Evolutionary conservation across 2,329 filamentous ascomycete species (phyloP).

Genomic region (Xylariaceae sp.): DNA sequence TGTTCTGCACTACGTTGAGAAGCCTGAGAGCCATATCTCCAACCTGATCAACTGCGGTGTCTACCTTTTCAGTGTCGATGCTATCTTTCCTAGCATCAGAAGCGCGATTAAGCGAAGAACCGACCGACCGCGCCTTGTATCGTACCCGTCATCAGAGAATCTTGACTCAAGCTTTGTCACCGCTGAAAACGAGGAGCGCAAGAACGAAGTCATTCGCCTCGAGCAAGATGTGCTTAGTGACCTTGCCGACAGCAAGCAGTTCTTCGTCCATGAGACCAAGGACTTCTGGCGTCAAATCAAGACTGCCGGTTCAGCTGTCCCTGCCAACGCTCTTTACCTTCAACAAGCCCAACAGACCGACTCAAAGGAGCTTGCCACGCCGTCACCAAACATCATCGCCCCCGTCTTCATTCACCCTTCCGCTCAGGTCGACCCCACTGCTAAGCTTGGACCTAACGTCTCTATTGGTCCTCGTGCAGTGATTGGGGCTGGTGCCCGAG

Average conservation of each 20-base stretch:
- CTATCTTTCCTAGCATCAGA: conserved; percentile 93
- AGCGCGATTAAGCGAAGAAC: conserved; percentile 92
- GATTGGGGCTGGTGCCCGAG: conserved; percentile 78
- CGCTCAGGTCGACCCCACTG: conserved; percentile 84
- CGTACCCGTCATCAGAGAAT: conserved; percentile 95
- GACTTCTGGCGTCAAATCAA: conserved; percentile 99
- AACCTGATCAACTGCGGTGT: conserved; percentile 99
- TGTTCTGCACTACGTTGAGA: conserved; percentile 98
- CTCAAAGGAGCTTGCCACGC: conserved; percentile 73
- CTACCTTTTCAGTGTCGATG: conserved; percentile 92
- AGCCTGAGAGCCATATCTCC: conserved; percentile 94
- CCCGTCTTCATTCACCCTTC: conserved; percentile 95
- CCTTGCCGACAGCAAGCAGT: conserved; percentile 93
- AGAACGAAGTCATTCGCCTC: conserved; percentile 83
- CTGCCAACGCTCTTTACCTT: conserved; percentile 93
- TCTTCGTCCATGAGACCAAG: conserved; percentile 97
- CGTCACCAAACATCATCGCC: conserved; percentile 80
- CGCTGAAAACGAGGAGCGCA: conserved; percentile 66
- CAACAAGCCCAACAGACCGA: conserved; percentile 85
- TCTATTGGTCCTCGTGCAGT: conserved; percentile 86
- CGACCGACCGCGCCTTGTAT: conserved; percentile 82
- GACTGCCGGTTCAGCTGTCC: conserved; percentile 93
- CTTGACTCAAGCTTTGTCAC: conserved; percentile 62
- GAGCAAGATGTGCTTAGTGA: conserved; percentile 97
- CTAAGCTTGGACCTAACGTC: conserved; percentile 95